Base-by-base conservation (phyloP, 257 asterid species). In the Linderniella brevidens region DNA sequence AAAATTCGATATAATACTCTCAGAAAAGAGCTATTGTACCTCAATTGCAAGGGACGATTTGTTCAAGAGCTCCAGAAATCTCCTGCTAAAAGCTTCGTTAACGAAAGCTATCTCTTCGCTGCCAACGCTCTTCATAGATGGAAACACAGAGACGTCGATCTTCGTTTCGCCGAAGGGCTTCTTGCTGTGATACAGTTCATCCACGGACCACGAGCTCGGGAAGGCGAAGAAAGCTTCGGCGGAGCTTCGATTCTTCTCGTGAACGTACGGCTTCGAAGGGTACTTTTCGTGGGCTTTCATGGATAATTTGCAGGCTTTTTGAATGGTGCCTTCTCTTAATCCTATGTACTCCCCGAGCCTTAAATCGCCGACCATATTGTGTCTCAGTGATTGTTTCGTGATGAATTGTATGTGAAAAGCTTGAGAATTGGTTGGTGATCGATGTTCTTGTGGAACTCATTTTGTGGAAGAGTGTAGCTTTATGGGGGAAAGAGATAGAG, bases 241-340 rank as follows among this genome's bases (percentile, higher is more conserved):
- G 3, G 84, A 64, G 17, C 78, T 58, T 0, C 71, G 57, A 37
- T 11, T 69, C 55, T 52, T 75, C 3, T 86, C 92, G 10, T 61
- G 65, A 9, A 79, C 16, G 61, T 76, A 86, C 0, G 64, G 77
- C 64, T 70, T 70, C 37, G 44, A 64, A 14, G 85, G 68, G 41
- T 63, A 57, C 49, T 64, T 75, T 0, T 58, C 79, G 41, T 79
- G 93, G 50, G 93, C 93, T 69, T 82, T 78, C 69, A 73, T 66
- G 57, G 85, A 63, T 14, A 79, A 41, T 42, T 52, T 69, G 50
- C 87, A 77, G 9, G 92, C 77, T 59, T 66, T 86, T 55, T 64
- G 73, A 46, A 82, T 73, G 5, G 69, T 47, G 50, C 82, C 93
- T 51, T 75, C 85, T 19, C 55, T 47, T 12, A 79, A 17, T 52